Evolutionary conservation across 495 filamentous ascomycete genomes (phyloP), one percentile per base, ranked within the genome.

Genomic region (Neurospora sp.): DNA sequence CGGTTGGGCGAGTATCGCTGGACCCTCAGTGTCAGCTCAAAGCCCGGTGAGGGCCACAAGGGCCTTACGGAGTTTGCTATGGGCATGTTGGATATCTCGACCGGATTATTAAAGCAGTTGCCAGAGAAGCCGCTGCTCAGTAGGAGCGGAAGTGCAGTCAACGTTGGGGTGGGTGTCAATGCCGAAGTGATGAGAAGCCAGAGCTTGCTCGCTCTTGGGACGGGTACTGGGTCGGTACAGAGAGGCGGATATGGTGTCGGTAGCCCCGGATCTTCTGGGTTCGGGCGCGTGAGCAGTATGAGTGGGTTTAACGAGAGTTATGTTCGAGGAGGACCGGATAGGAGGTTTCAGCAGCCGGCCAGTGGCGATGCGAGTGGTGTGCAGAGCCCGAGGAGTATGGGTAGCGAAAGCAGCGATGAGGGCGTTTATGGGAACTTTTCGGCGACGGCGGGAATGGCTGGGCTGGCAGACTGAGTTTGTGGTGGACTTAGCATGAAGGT

Each of bases 1-100:
- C 85, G 96, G 4, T 84, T 98, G 12, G 89, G 89, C 72, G 96
- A 99, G 84, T 98, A 97, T 79, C 85, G 93, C 65, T 99, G 96
- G 96, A 98, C 95, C 2, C 83, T 99, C 73, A 90, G 89, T 42
- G 94, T 98, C 40, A 92, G 89, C 80, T 89, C 88, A 73, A 93
- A 94, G 77, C 90, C 91, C 46, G 94, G 94, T 37, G 88, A 90
- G 72, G 80, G 79, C 37, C 53, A 65, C 31, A 83, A 81, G 46
- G 80, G 83, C 16, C 91, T 97, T 78, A 90, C 92, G 11, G 89
- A 91, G 70, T 90, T 91, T 76, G 92, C 92, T 27, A 89, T 93
- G 80, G 87, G 87, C 31, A 91, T 92, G 86, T 81, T 94, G 69
- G 91, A 94, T 74, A 88, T 87, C 71, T 85, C 83, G 40, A 86